These are phyloP conservation scores for Eucalyptus sideroxylon DNA, from an alignment of 345 rosid genomes.

Conservation along the genomic window DNA sequence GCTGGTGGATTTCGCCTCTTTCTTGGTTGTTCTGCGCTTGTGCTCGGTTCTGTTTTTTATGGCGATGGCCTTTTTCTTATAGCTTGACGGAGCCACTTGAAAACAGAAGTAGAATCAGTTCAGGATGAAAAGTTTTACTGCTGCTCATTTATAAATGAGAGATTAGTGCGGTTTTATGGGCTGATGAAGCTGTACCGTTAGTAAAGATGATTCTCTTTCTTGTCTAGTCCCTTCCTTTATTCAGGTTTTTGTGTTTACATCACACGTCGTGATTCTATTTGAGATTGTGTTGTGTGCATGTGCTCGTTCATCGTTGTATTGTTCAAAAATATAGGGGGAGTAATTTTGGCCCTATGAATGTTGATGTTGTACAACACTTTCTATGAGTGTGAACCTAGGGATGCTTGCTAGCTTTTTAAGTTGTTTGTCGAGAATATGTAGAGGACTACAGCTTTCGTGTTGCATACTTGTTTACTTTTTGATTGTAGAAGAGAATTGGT, in stretches of 20 bases:
- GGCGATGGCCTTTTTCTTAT: background rate
- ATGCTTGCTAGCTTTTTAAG: background rate
- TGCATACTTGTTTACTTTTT: background rate
- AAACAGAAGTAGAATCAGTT: background rate
- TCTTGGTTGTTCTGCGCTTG: background rate
- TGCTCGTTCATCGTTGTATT: background rate
- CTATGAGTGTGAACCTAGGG: background rate
- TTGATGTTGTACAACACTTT: background rate
- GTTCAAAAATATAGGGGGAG: background rate
- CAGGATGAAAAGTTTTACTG: background rate
- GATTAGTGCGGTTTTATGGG: background rate
- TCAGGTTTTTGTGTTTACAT: background rate
- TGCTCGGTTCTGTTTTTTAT: background rate
- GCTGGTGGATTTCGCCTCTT: background rate
- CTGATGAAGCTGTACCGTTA: background rate
- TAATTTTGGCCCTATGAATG: background rate
- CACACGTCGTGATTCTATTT: background rate
- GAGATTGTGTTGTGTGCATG: background rate
- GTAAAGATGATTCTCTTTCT: background rate
- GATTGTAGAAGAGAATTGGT: background rate
- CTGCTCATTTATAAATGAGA: background rate
- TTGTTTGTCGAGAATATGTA: background rate
- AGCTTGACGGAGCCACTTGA: background rate
- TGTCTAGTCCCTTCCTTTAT: background rate
- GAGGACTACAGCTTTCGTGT: background rate